Evolutionary conservation across 495 filamentous ascomycete species (phyloP).

Genomic region (Trichocladium uniseriatum): DNA sequence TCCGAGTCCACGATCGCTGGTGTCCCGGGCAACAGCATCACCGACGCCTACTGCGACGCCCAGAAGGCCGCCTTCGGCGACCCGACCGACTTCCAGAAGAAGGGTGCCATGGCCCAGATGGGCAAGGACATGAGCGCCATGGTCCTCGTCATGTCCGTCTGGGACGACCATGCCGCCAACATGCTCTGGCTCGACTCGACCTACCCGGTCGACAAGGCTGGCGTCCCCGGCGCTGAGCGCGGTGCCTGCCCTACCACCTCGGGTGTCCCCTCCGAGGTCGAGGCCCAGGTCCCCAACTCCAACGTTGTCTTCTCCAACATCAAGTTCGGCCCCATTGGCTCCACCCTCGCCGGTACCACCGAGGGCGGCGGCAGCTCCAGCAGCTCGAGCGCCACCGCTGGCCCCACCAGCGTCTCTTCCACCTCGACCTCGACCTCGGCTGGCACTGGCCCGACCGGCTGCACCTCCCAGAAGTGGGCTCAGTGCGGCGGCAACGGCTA

Average conservation of each 20-base stretch:
- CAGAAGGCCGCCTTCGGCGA: slow-evolving; percentile 57
- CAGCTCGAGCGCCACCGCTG: background rate
- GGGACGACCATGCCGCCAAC: slow-evolving; percentile 68
- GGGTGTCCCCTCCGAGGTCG: slow-evolving; percentile 52
- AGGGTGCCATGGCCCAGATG: slow-evolving; percentile 54
- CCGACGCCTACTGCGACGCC: slow-evolving; percentile 48
- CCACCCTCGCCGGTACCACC: slow-evolving; percentile 40
- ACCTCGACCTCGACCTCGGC: slow-evolving; percentile 5
- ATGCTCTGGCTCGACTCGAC: slow-evolving; percentile 82
- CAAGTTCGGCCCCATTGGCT: slow-evolving; percentile 58
- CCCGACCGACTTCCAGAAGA: slow-evolving; percentile 45
- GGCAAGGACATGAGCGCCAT: slow-evolving; percentile 49
- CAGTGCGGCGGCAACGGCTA: slow-evolving; percentile 44
- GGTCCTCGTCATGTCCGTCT: slow-evolving; percentile 71
- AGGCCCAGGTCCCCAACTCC: slow-evolving; percentile 45
- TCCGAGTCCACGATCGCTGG: slow-evolving; percentile 43
- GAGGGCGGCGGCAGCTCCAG: slow-evolving; percentile 12
- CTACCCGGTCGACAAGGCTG: slow-evolving; percentile 51
- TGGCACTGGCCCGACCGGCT: slow-evolving; percentile 11
- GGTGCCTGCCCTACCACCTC: slow-evolving; percentile 56
- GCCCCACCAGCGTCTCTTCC: no score
- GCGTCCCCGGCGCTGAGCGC: slow-evolving; percentile 53
- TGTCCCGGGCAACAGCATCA: slow-evolving; percentile 50
- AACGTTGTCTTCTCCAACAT: slow-evolving; percentile 55
- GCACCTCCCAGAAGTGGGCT: slow-evolving; percentile 5